A percentile compares a stretch with the other conserved stretches of the same genome.
Conservation (phyloP, 2,329 filamentous ascomycete genomes). For the Celoporthe dispersa region DNA sequence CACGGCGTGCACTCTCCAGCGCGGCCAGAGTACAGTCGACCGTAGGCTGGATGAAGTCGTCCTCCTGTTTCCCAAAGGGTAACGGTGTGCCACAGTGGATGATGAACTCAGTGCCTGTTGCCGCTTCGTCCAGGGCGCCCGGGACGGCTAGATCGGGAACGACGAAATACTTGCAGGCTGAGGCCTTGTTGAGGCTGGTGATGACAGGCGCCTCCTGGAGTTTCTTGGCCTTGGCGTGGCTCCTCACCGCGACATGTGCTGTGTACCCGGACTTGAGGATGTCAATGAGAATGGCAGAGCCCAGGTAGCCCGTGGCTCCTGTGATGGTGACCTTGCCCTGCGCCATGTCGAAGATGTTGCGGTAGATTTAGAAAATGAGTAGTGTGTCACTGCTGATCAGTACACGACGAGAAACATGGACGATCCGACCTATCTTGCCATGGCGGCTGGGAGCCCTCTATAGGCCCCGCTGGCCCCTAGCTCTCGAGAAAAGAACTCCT, state of each 20-base stretch:
- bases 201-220: slow-evolving; percentile 21
- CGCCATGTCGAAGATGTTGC: slow-evolving; percentile 5
- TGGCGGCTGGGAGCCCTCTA: background rate
- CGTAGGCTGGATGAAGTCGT: slow-evolving; percentile 32
- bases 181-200: slow-evolving; percentile 18
- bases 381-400: background rate
- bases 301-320: slow-evolving; percentile 35
- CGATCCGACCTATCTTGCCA: background rate
- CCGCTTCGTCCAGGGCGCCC: slow-evolving; percentile 22
- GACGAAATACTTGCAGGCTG: slow-evolving; percentile 26
- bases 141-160: slow-evolving; percentile 20
- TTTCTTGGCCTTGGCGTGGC: slow-evolving; percentile 22
- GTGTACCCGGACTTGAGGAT: slow-evolving; percentile 30
- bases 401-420: background rate
- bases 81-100: slow-evolving; percentile 25
- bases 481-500: background rate
- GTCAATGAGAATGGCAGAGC: slow-evolving; percentile 33
- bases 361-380: too few species aligned
- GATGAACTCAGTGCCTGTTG: slow-evolving; percentile 15
- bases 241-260: slow-evolving; percentile 27
- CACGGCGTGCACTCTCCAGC: slow-evolving; percentile 28
- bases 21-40: slow-evolving; percentile 32
- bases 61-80: slow-evolving; percentile 24
- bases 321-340: slow-evolving; percentile 33
- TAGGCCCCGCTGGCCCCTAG: background rate